Percentiles rank a stretch among this genome's conserved stretches.
These are phyloP conservation scores for Saksenaea vasiformis DNA, from an alignment of 371 early-diverging fungal genomes.

Conservation along the genomic window DNA sequence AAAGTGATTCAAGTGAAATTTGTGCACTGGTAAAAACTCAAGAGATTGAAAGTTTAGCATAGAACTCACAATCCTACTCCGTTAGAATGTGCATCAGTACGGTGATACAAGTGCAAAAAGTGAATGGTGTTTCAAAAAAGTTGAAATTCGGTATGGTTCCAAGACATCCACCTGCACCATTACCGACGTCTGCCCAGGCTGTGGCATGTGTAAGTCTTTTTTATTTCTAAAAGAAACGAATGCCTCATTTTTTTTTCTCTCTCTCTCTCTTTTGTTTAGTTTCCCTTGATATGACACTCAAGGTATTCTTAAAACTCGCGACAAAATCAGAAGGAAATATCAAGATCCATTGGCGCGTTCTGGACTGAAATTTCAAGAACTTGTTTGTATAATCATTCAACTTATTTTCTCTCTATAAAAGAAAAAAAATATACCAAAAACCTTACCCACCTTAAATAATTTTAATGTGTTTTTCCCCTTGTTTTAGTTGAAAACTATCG, in stretches of 20 bases:
- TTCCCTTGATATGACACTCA: neutral
- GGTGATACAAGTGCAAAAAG: neutral
- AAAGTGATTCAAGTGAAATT: constrained; percentile 4
- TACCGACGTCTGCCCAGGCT: neutral
- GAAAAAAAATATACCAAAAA: too few relatives aligned
- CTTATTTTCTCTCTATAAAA: too few relatives aligned
- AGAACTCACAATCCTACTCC: too few relatives aligned
- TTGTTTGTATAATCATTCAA: too few relatives aligned
- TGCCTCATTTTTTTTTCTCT: neutral
- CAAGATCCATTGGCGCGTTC: neutral
- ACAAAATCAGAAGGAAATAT: neutral
- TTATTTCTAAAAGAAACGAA: neutral
- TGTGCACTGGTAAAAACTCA: neutral
- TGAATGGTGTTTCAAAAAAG: neutral
- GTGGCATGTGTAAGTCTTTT: neutral
- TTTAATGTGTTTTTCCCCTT: too few relatives aligned
- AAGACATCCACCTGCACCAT: neutral
- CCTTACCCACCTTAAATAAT: too few relatives aligned
- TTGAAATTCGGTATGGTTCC: neutral
- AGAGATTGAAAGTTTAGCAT: too few relatives aligned
- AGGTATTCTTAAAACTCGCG: neutral
- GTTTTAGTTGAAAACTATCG: too few relatives aligned
- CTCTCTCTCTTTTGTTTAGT: neutral
- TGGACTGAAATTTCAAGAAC: neutral
- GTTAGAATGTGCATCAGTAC: neutral